These are phyloP conservation scores for Tolypocladium inflatum DNA, from an alignment of 2,329 filamentous ascomycete genomes.

Conservation along the genomic window DNA sequence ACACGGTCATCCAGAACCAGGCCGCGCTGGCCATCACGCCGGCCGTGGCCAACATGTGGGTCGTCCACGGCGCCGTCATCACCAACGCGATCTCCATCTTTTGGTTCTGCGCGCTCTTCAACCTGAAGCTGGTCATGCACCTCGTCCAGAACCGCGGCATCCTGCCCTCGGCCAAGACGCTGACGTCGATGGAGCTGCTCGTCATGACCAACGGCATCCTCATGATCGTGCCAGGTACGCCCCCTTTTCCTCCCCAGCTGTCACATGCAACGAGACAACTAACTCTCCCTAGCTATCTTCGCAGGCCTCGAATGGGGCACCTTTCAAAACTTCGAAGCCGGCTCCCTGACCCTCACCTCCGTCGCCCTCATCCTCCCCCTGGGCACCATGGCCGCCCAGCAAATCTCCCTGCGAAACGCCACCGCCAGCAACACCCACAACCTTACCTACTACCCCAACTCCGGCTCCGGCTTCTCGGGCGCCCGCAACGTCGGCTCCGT, in stretches of 20 bases:
- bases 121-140: conserved; percentile 38
- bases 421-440: conserved; percentile 3
- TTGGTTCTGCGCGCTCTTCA: conserved; percentile 49
- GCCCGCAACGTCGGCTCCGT: not conserved
- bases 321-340: conserved; percentile 36
- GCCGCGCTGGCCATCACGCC: conserved; percentile 15
- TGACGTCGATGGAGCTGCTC: conserved; percentile 44
- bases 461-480: not conserved
- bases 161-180: conserved; percentile 28
- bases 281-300: conserved; percentile 34
- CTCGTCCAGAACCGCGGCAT: conserved; percentile 37
- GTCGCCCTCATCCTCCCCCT: conserved; percentile 43
- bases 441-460: conserved; percentile 6
- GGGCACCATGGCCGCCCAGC: conserved; percentile 41
- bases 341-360: conserved; percentile 37
- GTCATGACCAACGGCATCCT: conserved; percentile 46
- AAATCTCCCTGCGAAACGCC: conserved; percentile 19
- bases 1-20: conserved; percentile 25
- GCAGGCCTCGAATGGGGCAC: conserved; percentile 34
- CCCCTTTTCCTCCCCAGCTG: not conserved
- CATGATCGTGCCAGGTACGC: conserved; percentile 45
- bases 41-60: conserved; percentile 20
- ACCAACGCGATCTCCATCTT: conserved; percentile 31
- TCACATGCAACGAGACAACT: not conserved
- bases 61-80: conserved; percentile 27